These are phyloP conservation scores for Tilletia indica DNA, from an alignment of 1,284 basidiomycete species.

Conservation along the genomic window DNA sequence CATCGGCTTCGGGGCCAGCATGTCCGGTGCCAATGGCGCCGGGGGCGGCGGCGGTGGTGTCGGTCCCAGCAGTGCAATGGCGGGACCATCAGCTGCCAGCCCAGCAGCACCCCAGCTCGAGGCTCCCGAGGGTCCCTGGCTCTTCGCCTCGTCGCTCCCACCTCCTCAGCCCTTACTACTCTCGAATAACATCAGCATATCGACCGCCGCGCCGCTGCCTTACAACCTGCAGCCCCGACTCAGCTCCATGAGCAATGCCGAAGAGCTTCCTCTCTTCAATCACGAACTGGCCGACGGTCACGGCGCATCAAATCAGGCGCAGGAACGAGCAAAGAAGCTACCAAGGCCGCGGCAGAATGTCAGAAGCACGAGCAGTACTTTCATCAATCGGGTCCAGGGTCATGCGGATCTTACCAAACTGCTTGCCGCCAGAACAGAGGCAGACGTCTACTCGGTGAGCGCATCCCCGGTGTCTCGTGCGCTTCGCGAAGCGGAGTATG, in stretches of 20 bases:
- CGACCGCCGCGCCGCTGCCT: background rate
- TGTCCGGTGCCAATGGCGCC: background rate
- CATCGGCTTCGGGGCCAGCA: background rate
- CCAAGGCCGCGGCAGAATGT: conserved; percentile 80
- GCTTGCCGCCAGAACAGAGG: conserved; percentile 67
- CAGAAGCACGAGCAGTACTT: conserved; percentile 80
- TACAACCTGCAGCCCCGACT: conserved; percentile 3
- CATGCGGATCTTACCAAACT: conserved; percentile 72
- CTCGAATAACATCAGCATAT: conserved; percentile 10
- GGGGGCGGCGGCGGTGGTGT: background rate
- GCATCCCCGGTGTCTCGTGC: background rate
- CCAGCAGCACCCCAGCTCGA: conserved; percentile 8
- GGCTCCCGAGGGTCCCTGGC: conserved; percentile 10
- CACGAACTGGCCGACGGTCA: background rate
- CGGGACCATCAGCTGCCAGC: background rate
- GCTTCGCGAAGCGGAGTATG: background rate
- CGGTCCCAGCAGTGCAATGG: too few species aligned
- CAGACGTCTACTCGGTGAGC: conserved; percentile 48
- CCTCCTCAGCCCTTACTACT: conserved; percentile 2
- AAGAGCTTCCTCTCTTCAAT: background rate
- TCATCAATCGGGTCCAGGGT: conserved; percentile 78
- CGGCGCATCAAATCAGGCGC: conserved; percentile 10
- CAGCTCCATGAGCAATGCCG: background rate
- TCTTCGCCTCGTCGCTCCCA: background rate
- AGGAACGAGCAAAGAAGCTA: conserved; percentile 26